These are phyloP conservation scores for Dalechampia spathulata DNA, from an alignment of 441 rosid species.

Conservation along the genomic window DNA sequence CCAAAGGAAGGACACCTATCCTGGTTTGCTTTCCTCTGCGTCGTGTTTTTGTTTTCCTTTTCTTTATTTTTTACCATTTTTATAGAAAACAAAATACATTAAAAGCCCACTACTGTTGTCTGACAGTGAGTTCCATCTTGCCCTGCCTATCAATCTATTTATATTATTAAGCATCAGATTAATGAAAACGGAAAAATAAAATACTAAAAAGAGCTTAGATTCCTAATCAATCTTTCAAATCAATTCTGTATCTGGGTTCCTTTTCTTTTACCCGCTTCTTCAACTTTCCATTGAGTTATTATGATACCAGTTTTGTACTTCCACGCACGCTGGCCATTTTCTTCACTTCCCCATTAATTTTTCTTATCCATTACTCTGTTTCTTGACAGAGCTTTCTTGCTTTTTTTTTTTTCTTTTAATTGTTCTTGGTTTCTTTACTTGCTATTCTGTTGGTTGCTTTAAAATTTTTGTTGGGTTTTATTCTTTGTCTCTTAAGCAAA, in stretches of 20 bases:
- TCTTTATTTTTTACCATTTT: neutral
- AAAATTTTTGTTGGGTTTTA: conserved; percentile 35
- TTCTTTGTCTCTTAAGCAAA: conserved; percentile 27
- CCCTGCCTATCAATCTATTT: conserved; percentile 15
- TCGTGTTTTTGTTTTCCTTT: neutral
- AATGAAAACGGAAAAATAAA: neutral
- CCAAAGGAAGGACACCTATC: neutral
- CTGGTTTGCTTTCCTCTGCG: neutral
- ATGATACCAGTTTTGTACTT: no score
- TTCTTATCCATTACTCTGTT: conserved; percentile 4
- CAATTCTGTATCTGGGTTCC: conserved; percentile 20
- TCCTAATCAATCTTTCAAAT: neutral
- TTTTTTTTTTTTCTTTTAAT: neutral
- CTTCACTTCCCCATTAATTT: conserved; percentile 7
- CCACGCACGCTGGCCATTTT: conserved; percentile 8
- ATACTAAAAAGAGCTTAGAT: neutral
- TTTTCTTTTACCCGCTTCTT: conserved; percentile 24
- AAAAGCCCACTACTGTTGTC: conserved; percentile 26
- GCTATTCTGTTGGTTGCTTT: conserved; percentile 9
- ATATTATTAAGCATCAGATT: conserved; percentile 1
- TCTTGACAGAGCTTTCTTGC: conserved; percentile 11
- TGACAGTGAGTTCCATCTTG: conserved; percentile 32
- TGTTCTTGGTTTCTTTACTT: conserved; percentile 1
- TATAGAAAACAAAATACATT: conserved; percentile 11
- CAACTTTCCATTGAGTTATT: conserved; percentile 8